Percentiles rank a stretch among this genome's conserved stretches.
Evolutionary conservation across 371 early-diverging fungal species (phyloP).

Genomic region (Blastocladiella emersonii): DNA sequence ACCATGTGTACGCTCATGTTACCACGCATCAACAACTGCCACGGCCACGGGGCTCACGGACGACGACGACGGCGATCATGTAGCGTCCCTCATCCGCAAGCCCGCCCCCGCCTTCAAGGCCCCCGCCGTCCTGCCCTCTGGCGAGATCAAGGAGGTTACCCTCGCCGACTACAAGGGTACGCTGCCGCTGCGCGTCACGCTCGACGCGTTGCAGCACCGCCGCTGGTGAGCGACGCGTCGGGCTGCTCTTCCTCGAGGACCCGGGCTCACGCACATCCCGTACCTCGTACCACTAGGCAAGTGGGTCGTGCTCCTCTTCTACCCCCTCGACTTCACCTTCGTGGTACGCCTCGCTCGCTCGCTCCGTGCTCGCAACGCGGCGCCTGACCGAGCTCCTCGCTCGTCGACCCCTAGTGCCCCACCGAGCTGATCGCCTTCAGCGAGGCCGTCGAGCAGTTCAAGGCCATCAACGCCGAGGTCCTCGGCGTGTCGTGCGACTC

Average conservation of each 20-base stretch:
- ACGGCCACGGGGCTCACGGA: too few species aligned
- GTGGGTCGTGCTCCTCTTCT: constrained; percentile 68
- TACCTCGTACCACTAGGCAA: constrained; percentile 17
- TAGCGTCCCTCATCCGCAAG: constrained; percentile 32
- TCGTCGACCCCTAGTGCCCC: constrained; percentile 44
- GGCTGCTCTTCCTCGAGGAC: too few species aligned
- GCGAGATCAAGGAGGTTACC: constrained; percentile 53
- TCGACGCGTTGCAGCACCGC: neutral
- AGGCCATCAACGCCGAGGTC: constrained; percentile 51
- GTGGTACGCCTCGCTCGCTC: constrained; percentile 27
- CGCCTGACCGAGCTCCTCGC: neutral
- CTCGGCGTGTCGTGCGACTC: constrained; percentile 74
- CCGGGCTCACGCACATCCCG: constrained; percentile 9
- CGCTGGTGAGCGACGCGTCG: neutral
- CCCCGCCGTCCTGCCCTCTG: constrained; percentile 48
- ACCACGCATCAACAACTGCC: too few species aligned
- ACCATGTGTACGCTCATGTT: too few species aligned
- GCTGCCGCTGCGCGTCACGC: too few species aligned
- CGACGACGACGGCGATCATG: too few species aligned
- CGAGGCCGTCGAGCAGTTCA: constrained; percentile 73
- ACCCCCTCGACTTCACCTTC: constrained; percentile 52
- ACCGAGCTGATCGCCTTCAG: constrained; percentile 84
- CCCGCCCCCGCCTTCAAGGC: constrained; percentile 58
- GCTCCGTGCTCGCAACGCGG: neutral
- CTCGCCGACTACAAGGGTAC: constrained; percentile 73